These are phyloP conservation scores for Talaromyces albobiverticillius DNA, from an alignment of 2,329 filamentous ascomycete species.

Conservation along the genomic window DNA sequence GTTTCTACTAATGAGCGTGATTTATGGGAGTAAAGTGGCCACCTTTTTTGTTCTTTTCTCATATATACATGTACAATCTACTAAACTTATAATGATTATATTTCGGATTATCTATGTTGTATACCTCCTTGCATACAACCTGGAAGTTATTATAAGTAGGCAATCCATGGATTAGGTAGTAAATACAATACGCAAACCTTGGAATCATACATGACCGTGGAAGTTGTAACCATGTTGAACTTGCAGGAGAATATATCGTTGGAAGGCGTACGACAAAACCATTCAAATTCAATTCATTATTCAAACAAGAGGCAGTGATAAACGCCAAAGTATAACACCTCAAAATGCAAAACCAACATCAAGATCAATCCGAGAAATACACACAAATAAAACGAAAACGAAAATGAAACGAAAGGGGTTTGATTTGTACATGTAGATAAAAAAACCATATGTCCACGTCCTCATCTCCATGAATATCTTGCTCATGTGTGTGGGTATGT, in stretches of 20 bases:
- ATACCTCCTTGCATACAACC: no score
- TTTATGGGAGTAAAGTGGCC: slow-evolving; percentile 5
- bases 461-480: not conserved
- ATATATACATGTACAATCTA: not conserved
- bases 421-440: not conserved
- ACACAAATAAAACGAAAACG: not conserved
- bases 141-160: no score
- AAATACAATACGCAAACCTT: no score
- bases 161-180: no score
- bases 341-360: not conserved
- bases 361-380: not conserved
- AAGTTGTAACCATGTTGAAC: no score
- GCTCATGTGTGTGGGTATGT: no score
- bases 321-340: not conserved
- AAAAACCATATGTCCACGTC: not conserved
- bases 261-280: not conserved
- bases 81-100: no score
- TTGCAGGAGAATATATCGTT: no score
- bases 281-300: not conserved
- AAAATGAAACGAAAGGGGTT: not conserved
- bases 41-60: not conserved
- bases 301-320: not conserved
- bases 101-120: no score
- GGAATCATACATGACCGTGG: no score
- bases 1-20: not conserved